A percentile compares a stretch with the other conserved stretches of the same genome.
Conservation (phyloP, 1,284 basidiomycete genomes). For the Pascua guehoae region DNA sequence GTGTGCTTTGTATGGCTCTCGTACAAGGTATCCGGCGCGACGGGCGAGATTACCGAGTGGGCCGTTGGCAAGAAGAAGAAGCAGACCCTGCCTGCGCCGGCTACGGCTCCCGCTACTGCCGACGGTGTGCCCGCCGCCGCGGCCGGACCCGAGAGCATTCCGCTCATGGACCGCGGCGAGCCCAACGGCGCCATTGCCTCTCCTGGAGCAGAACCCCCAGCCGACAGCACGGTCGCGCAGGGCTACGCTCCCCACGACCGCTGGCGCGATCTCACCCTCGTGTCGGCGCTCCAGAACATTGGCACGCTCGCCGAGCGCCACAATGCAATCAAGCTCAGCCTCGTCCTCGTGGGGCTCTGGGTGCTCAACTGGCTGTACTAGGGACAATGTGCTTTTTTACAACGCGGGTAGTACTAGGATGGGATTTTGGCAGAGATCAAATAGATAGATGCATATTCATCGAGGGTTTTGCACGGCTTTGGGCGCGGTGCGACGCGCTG, state of each 20-base stretch:
- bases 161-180: conserved; percentile 15
- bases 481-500: no score
- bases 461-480: no score
- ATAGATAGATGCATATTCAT: no score
- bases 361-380: conserved; percentile 48
- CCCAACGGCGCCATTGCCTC: conserved; percentile 1
- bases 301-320: conserved; percentile 35
- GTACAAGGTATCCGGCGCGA: conserved; percentile 70
- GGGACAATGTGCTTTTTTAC: neutral
- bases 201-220: no score
- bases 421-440: no score
- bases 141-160: conserved; percentile 5
- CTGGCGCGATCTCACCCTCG: conserved; percentile 33
- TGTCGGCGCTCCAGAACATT: conserved; percentile 28
- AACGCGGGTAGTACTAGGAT: no score
- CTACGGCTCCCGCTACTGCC: conserved; percentile 12
- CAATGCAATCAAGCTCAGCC: conserved; percentile 40
- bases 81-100: conserved; percentile 26
- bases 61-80: conserved; percentile 56
- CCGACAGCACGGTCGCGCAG: conserved; percentile 14
- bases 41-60: conserved; percentile 66
- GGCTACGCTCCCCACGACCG: conserved; percentile 22
- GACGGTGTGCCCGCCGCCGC: conserved; percentile 5
- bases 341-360: conserved; percentile 46
- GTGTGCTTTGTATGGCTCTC: conserved; percentile 74